phyloP scores from a whole-genome alignment of 306 rosid genomes.

The Pyrus communis region DNA sequence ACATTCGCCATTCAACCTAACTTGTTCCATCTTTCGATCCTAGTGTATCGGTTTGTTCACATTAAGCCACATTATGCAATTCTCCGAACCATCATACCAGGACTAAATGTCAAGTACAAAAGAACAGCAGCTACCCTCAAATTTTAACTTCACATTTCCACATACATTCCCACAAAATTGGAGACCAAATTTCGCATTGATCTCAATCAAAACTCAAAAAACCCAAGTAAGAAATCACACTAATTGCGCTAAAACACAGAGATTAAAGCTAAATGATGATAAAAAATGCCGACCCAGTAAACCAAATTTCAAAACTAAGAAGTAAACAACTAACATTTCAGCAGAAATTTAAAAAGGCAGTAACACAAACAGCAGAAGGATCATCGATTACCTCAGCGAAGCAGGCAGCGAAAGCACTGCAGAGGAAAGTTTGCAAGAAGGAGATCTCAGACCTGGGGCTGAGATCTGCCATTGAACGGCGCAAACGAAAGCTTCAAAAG shows the following conservation, averaged over 20 bases:
- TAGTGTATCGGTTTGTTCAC: neutral
- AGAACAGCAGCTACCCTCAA: neutral
- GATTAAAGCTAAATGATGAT: neutral
- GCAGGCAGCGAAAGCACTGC: conserved; percentile 95
- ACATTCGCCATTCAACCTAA: no score
- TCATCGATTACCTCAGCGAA: conserved; percentile 67
- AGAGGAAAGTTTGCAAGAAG: conserved; percentile 56
- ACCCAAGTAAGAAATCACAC: neutral
- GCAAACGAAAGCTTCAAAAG: neutral
- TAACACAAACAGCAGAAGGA: neutral
- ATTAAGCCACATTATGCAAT: neutral
- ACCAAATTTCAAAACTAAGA: neutral
- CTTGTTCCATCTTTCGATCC: neutral
- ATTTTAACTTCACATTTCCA: neutral
- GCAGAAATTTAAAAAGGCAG: neutral
- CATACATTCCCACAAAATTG: neutral
- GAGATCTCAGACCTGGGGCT: conserved; percentile 56
- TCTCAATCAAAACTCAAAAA: neutral
- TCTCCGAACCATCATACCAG: neutral
- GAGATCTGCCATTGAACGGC: conserved; percentile 69
- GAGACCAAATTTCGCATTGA: neutral
- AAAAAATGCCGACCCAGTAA: neutral
- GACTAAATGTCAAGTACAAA: neutral
- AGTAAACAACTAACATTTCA: neutral
- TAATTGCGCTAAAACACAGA: neutral